Percentiles rank a stretch among this genome's conserved stretches.
Conservation (phyloP, 345 rosid genomes). For the Carallia brachiata region DNA sequence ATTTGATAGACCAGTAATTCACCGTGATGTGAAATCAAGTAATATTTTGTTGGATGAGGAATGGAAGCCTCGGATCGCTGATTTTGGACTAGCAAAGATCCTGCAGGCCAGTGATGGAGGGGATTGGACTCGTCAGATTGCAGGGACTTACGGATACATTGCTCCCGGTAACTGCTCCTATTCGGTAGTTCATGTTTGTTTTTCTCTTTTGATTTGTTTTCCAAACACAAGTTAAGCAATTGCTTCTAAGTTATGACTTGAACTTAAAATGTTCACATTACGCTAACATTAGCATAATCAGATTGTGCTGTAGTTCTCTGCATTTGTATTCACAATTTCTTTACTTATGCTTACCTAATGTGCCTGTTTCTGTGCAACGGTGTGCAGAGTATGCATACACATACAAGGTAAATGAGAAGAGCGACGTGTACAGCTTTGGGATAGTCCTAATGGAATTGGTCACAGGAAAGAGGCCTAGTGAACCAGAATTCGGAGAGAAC, state of each 20-base stretch:
- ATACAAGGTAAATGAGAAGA: slow-evolving; percentile 56
- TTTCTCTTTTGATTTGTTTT: neutral
- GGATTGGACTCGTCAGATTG: slow-evolving; percentile 47
- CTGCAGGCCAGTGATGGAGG: slow-evolving; percentile 48
- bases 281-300: too few relatives aligned
- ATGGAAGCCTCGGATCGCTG: slow-evolving; percentile 83
- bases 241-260: too few relatives aligned
- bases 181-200: neutral
- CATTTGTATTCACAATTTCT: too few relatives aligned
- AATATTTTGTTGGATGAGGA: slow-evolving; percentile 79
- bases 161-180: slow-evolving; percentile 65
- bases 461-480: slow-evolving; percentile 70
- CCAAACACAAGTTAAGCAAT: too few relatives aligned
- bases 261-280: too few relatives aligned
- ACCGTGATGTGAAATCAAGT: slow-evolving; percentile 84
- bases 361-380: neutral
- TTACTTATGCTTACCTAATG: neutral
- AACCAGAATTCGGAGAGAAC: slow-evolving; percentile 61
- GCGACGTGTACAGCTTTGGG: slow-evolving; percentile 87
- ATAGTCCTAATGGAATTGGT: slow-evolving; percentile 83
- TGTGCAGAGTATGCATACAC: slow-evolving; percentile 70
- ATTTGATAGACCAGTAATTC: slow-evolving; percentile 66
- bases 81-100: slow-evolving; percentile 84
- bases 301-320: too few relatives aligned
- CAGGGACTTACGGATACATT: slow-evolving; percentile 86